Conservation (phyloP, 1,284 basidiomycete species). For the Fomitopsis schrenkii region DNA sequence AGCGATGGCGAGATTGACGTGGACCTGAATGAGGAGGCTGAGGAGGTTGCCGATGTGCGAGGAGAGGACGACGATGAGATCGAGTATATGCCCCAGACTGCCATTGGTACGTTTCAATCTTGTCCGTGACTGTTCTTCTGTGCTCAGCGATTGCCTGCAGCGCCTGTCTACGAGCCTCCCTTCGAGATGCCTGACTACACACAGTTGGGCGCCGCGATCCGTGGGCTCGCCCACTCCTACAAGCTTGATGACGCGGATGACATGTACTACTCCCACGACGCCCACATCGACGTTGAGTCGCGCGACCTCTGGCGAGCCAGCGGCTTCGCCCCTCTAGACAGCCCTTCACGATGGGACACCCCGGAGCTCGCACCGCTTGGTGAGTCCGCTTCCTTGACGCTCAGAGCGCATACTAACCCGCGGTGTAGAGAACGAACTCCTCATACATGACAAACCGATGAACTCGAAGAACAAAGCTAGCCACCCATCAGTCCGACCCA, state of each 20-base stretch:
- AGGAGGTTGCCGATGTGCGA: slow-evolving; percentile 33
- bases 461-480: slow-evolving; percentile 9
- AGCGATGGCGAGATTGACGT: slow-evolving; percentile 55
- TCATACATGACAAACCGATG: slow-evolving; percentile 3
- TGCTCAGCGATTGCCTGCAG: slow-evolving; percentile 13
- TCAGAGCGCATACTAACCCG: not conserved
- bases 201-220: slow-evolving; percentile 20
- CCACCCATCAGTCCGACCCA: not conserved
- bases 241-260: slow-evolving; percentile 26
- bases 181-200: slow-evolving; percentile 33
- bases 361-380: slow-evolving; percentile 23
- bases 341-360: slow-evolving; percentile 11
- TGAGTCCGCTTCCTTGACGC: slow-evolving; percentile 7
- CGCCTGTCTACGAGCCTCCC: slow-evolving; percentile 29
- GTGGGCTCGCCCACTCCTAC: slow-evolving; percentile 21
- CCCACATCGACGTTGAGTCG: slow-evolving; percentile 21
- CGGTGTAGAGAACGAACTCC: not conserved
- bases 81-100: slow-evolving; percentile 76
- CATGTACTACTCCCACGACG: slow-evolving; percentile 22
- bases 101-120: slow-evolving; percentile 42
- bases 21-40: slow-evolving; percentile 23
- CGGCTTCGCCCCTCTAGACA: slow-evolving; percentile 14
- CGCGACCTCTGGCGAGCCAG: slow-evolving; percentile 16
- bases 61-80: slow-evolving; percentile 60
- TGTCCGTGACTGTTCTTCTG: not conserved